phyloP scores from a whole-genome alignment of 495 filamentous ascomycete genomes.

The Hypoxylon cercidicola region DNA sequence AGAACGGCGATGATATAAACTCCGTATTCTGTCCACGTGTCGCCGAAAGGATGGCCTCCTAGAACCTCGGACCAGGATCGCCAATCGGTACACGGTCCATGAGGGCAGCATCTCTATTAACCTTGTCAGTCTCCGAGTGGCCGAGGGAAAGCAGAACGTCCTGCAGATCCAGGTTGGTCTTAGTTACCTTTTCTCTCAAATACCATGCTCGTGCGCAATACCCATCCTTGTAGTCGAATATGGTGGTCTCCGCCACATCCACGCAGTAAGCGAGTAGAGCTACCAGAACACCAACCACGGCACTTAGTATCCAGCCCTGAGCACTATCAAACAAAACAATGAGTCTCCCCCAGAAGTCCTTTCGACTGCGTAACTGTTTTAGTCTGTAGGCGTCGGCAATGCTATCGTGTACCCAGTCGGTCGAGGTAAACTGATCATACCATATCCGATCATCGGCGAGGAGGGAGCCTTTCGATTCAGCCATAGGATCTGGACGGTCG shows the following conservation, averaged over 20 bases:
- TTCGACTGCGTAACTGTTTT: conserved; percentile 80
- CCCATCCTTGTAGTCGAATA: conserved; percentile 92
- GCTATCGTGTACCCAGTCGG: conserved; percentile 98
- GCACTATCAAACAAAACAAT: conserved; percentile 82
- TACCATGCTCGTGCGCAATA: conserved; percentile 81
- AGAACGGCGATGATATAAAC: conserved; percentile 79
- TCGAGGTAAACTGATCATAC: conserved; percentile 99
- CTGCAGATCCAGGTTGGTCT: background rate
- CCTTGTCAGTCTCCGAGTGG: conserved; percentile 19
- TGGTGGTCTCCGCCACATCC: conserved; percentile 80
- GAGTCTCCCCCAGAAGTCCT: conserved; percentile 84
- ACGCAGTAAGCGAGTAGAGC: conserved; percentile 89
- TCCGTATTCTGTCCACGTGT: conserved; percentile 74
- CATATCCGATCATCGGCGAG: conserved; percentile 88
- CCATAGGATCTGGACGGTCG: conserved; percentile 60
- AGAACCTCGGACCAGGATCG: conserved; percentile 78
- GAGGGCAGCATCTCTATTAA: conserved; percentile 73
- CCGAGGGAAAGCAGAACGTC: background rate
- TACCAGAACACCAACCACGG: conserved; percentile 87
- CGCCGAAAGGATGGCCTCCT: conserved; percentile 61
- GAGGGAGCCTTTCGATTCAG: conserved; percentile 68
- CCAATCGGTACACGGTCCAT: conserved; percentile 76
- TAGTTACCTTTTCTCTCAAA: conserved; percentile 69
- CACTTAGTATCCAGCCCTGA: conserved; percentile 95
- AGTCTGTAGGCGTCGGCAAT: conserved; percentile 93